Base-by-base conservation (phyloP, 805 yeast species). In the Sugiyamaella lignohabitans region DNA sequence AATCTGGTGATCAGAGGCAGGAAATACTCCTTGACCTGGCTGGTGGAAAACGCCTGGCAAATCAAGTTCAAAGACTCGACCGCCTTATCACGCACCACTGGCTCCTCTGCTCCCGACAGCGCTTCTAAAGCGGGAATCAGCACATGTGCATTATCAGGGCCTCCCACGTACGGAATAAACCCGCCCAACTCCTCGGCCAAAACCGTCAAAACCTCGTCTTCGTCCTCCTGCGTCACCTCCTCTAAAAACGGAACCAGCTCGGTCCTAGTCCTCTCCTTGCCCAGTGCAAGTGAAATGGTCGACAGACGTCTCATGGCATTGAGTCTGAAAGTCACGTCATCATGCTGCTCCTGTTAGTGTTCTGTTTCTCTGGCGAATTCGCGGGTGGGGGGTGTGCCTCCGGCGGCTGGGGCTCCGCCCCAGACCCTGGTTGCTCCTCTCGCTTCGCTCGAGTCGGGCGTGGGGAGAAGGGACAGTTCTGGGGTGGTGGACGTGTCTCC, bases 201-300 rank as follows among this genome's bases (percentile, higher is more conserved):
- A 18, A 88, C 91, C 1, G 96, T 87, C 66, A 91, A 83, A 4
- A 93, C 96, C 68, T 93, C 99, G 66, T 93, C 99, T 68, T 93
- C 99, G 64, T 94, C 99, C 59, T 93, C 99, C 55, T 64, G 66
- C 10, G 68, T 64, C 18, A 56, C 66, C 51, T 84, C 89, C 55
- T 82, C 87, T 52, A 93, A 74, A 60, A 91, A 93, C 32, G 98
- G 97, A 45, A 93, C 72, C 61, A 93, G 74, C 64, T 93, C 98
- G 40, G 76, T 75, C 50, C 96, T 75, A 8, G 98, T 85, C 60
- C 98, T 78, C 63, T 87, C 95, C 4, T 93, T 89, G 5, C 98
- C 98, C 48, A 93, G 70, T 2, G 98, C 98, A 44, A 87, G 72
- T 29, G 98, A 95, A 60, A 93, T 91, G 29, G 97, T 91, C 56